Conservation (phyloP, 257 asterid species). For the Linaria vulgaris region DNA sequence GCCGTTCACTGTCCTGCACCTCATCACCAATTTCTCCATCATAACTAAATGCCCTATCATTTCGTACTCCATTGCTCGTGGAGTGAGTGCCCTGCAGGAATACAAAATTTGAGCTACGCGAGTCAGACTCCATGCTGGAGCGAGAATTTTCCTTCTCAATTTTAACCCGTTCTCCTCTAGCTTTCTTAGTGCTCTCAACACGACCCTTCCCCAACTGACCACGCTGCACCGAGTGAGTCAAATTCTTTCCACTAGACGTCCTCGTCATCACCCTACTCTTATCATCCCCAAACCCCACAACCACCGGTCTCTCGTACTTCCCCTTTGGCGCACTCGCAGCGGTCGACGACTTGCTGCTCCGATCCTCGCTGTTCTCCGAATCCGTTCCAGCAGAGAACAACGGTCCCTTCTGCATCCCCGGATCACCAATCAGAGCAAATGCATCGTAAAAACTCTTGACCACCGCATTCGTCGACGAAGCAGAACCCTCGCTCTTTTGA, state of each 20-base stretch:
- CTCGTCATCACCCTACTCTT: conserved; percentile 29
- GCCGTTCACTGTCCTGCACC: conserved; percentile 30
- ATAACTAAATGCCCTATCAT: conserved; percentile 34
- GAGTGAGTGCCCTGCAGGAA: conserved; percentile 49
- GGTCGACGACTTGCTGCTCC: conserved; percentile 64
- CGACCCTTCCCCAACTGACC: conserved; percentile 44
- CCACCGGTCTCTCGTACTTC: conserved; percentile 32
- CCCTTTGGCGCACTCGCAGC: conserved; percentile 60
- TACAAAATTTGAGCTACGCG: conserved; percentile 56
- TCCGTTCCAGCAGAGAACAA: conserved; percentile 41
- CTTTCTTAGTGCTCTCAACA: conserved; percentile 43
- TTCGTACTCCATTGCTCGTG: conserved; percentile 47
- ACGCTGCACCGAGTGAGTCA: conserved; percentile 35
- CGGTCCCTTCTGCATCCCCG: conserved; percentile 31
- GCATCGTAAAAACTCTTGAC: conserved; percentile 36
- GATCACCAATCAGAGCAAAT: conserved; percentile 35
- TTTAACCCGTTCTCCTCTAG: conserved; percentile 61
- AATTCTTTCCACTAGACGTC: conserved; percentile 46
- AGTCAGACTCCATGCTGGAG: conserved; percentile 83
- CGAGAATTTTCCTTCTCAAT: conserved; percentile 68
- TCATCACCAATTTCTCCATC: conserved; percentile 58
- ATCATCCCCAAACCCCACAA: conserved; percentile 35
- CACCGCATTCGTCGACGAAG: conserved; percentile 50
- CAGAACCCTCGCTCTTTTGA: conserved; percentile 53
- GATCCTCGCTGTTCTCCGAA: conserved; percentile 68